Evolutionary conservation across 441 rosid species (phyloP).

Genomic region (Biscutella laevigata): DNA sequence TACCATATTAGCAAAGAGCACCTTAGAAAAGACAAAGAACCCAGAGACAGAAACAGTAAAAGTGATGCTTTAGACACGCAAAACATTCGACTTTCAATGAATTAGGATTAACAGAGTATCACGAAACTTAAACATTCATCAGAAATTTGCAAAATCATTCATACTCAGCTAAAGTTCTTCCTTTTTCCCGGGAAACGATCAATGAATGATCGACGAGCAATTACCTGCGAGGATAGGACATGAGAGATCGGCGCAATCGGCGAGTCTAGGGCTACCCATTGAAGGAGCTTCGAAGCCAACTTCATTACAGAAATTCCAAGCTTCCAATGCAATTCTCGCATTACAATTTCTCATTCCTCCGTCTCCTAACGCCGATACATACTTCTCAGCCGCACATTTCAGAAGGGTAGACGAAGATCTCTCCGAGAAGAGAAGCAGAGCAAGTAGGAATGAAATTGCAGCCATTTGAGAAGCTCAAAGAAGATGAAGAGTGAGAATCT

Average conservation of each 20-base stretch:
- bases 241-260: constrained; percentile 55
- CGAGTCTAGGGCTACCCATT: constrained; percentile 59
- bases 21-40: neutral
- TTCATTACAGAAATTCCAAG: constrained; percentile 80
- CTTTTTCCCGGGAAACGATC: no score
- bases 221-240: constrained; percentile 34
- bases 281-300: constrained; percentile 58
- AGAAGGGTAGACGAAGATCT: neutral
- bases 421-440: constrained; percentile 8
- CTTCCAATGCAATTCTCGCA: constrained; percentile 58
- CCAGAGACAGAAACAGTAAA: no score
- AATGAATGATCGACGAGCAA: neutral
- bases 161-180: no score
- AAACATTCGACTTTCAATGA: no score
- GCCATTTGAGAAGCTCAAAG: neutral
- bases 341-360: constrained; percentile 49
- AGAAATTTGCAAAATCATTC: no score
- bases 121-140: no score
- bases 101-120: no score
- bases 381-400: constrained; percentile 1
- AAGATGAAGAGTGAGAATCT: neutral
- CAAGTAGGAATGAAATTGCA: neutral
- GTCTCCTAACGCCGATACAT: constrained; percentile 52
- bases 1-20: neutral
- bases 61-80: no score